Base-by-base conservation (phyloP, 1,284 basidiomycete genomes). In the Malassezia dermatis region DNA sequence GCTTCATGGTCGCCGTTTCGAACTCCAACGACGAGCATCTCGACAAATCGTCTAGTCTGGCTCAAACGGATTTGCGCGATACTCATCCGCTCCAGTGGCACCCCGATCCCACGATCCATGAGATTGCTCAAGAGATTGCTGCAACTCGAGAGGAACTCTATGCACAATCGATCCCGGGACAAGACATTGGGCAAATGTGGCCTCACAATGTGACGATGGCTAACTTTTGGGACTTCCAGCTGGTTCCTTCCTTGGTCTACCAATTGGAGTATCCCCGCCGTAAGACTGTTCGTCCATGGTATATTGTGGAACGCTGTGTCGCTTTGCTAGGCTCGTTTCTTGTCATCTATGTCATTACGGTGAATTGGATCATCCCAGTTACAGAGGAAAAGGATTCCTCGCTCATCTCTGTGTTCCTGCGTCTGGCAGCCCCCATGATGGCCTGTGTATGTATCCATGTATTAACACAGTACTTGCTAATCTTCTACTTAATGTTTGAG, bases 301-400 rank as follows among this genome's bases (percentile, higher is more conserved):
- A 96, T 69, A 80, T 98, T 2, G 83, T 96, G 59, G 93, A 98
- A 76, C 96, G 96, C 79, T 86, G 86, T 0, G 82, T 88, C 4
- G 93, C 91, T 24, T 91, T 89, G 3, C 89, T 95, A 70, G 93
- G 93, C 42, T 95, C 91, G 1, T 96, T 98, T 76, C 86, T 85
- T 2, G 80, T 96, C 32, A 81, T 96, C 50, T 75, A 78, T 62
- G 72, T 86, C 30, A 84, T 94, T 19, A 55, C 48, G 10, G 53
- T 55, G 5, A 48, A 49, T 28, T 37, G 30, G 56, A 96, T 98
- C 71, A 71, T 73, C 59, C 72, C 73, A 10, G 59, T 63, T 51
- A 62, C 61, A 84, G 3, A 83, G 80, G 39, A 79, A 15, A 52
- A 63, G 23, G 56, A 59, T 4, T 65, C 62, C 61, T 30, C 24